Base-by-base conservation (phyloP, 2,329 filamentous ascomycete genomes). In the Chaetomium olivaceum region DNA sequence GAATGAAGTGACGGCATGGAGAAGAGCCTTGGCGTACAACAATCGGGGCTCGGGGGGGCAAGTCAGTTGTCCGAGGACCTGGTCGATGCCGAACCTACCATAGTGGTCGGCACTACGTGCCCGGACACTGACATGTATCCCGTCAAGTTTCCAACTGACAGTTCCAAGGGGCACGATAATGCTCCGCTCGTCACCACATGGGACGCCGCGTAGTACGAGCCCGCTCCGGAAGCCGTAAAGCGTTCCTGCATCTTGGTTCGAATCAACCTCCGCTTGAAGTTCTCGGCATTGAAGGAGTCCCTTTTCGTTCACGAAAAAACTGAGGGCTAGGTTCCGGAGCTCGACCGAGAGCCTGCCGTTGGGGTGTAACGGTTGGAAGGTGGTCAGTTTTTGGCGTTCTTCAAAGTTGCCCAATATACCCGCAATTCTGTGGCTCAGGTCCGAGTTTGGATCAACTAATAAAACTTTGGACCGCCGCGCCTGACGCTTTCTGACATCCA, bases 1-100 rank as follows among this genome's bases (percentile, higher is more conserved):
- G 36, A 82, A 85, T 0, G 87, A 88, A 0, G 88, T 91, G 4
- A 81, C 74, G 0, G 87, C 88, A 71, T 91, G 88, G 0, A 87
- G 73, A 4, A 81, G 74, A 0, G 86, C 87, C 69, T 87, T 89
- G 1, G 77, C 77, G 63, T 87, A 88, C 0, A 87, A 74, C 0
- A 87, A 74, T 0, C 73, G 72, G 0, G 85, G 84, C 55, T 90
- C 87, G 0, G 84, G 76, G 0, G 87, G 79, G 46, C 86, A 89
- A 2, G 83, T 80, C 0, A 91, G 73, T 0, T 85, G 80, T 0
- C 84, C 82, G 1, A 91, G 77, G 0, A 84, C 71, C 1, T 79
- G 71, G 56, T 90, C 82, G 52, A 90, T 81, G 0, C 75, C 76
- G 58, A 83, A 90, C 8, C 77, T 81, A 0, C 77, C 77, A 65